Evolutionary conservation across 2,329 filamentous ascomycete genomes (phyloP).

Genomic region (Pyricularia sp.): DNA sequence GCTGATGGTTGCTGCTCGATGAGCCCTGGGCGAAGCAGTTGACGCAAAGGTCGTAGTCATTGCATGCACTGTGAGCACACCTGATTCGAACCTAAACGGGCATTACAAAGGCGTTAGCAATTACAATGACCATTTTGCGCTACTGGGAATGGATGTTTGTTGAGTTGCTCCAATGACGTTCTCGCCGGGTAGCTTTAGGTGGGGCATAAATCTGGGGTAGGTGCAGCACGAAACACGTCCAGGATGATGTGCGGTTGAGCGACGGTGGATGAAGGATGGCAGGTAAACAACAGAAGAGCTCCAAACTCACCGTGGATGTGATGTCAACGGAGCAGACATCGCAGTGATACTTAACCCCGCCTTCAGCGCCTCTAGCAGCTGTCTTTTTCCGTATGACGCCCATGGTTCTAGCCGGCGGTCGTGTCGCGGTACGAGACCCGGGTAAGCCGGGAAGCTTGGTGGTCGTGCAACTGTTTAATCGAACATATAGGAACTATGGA

Average conservation of each 20-base stretch:
- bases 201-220: slow-evolving; percentile 2
- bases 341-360: slow-evolving; percentile 91
- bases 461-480: not conserved
- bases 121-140: not conserved
- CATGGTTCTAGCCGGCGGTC: slow-evolving; percentile 43
- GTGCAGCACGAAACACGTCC: not conserved
- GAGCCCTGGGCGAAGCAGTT: slow-evolving; percentile 84
- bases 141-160: not conserved
- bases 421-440: not conserved
- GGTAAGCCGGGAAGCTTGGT: slow-evolving; percentile 3
- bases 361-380: slow-evolving; percentile 73
- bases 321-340: slow-evolving; percentile 96
- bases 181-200: not conserved
- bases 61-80: slow-evolving; percentile 74
- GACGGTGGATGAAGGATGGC: not conserved
- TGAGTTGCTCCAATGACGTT: not conserved
- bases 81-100: slow-evolving; percentile 73
- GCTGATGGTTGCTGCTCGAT: slow-evolving; percentile 74
- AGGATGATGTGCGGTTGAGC: not conserved
- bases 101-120: not conserved
- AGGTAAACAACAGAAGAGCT: slow-evolving; percentile 6
- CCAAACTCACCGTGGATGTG: slow-evolving; percentile 73
- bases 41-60: slow-evolving; percentile 95
- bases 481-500: not conserved
- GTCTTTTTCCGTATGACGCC: slow-evolving; percentile 96